Evolutionary conservation across 768 basidiomycete species (phyloP), one percentile per base, ranked within the genome.

Genomic region (Rhodotorula toruloides): DNA sequence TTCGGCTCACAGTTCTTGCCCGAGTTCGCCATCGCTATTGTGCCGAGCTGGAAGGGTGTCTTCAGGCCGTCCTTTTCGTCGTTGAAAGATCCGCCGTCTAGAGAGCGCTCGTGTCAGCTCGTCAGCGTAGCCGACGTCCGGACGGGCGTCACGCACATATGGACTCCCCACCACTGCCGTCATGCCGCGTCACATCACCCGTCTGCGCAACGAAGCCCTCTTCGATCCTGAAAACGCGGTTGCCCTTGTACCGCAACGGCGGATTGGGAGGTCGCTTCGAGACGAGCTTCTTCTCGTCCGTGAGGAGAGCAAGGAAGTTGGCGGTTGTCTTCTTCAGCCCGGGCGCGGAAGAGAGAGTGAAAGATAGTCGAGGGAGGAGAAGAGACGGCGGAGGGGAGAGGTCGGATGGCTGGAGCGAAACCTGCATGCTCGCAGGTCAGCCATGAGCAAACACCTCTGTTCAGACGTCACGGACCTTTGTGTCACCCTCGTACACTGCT

Each of bases 81-180:
- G 74, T 81, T 80, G 76, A 82, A 83, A 65, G 81, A 78, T 0
- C 80, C 79, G 7, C 82, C 82, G 62, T 82, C 82, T 70, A 39
- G 32, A 47, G 21, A 42, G 27, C 50, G 21, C 4, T 17, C 3
- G 8, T 14, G 14, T 29, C 21, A 2, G 17, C 22, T 29, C 16
- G 14, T 32, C 48, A 59, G 16, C 14, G n/a, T n/a, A n/a, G n/a
- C n/a, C n/a, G n/a, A n/a, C n/a, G n/a, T n/a, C n/a, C n/a, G n/a
- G 46, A 46, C 37, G 40, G 46, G 58, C 36, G 48, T 48, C 46
- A 59, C 60, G 76, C 77, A 68, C 74, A 84, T 8, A 70, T 65
- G 13, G 57, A 80, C 81, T 84, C 83, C 21, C 84, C 84, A 1
- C 83, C 82, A 56, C 78, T 80, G 40, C 83, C 83, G 70, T 84